These are phyloP conservation scores for Fusarium sp. DNA, from an alignment of 2,329 filamentous ascomycete genomes.

Conservation along the genomic window DNA sequence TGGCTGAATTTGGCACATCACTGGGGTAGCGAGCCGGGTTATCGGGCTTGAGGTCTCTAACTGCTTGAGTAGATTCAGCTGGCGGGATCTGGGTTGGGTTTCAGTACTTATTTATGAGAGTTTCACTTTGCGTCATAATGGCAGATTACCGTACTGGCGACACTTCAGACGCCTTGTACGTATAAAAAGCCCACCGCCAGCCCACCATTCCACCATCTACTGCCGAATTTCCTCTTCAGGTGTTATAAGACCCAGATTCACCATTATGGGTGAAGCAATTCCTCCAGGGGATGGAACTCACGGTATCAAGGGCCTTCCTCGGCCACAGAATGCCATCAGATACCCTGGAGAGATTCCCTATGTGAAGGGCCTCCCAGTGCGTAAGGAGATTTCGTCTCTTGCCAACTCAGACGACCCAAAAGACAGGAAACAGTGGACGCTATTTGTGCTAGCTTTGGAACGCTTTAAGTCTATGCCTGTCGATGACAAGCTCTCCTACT, in stretches of 20 bases:
- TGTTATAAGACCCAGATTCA: background rate
- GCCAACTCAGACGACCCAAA: background rate
- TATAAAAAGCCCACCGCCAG: background rate
- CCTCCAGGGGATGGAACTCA: background rate
- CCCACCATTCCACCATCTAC: accelerated
- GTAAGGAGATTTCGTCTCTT: background rate
- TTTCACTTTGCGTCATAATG: background rate
- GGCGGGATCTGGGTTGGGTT: too few relatives aligned
- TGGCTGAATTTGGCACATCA: background rate
- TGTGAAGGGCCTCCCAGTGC: background rate
- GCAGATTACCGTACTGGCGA: background rate
- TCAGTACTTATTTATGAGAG: accelerated
- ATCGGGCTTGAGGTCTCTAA: background rate
- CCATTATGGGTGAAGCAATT: background rate
- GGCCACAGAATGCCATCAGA: background rate
- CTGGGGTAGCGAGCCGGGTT: background rate
- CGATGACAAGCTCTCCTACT: background rate
- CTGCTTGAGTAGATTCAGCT: accelerated
- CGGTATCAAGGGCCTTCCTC: constrained; percentile 9
- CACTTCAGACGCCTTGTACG: accelerated
- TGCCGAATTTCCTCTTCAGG: accelerated
- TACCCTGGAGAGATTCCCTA: background rate
- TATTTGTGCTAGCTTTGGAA: constrained; percentile 10
- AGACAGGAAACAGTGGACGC: constrained; percentile 4
- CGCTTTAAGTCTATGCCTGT: constrained; percentile 6